These are phyloP conservation scores for Penicillium mononematosum DNA, from an alignment of 495 filamentous ascomycete genomes.

Conservation along the genomic window DNA sequence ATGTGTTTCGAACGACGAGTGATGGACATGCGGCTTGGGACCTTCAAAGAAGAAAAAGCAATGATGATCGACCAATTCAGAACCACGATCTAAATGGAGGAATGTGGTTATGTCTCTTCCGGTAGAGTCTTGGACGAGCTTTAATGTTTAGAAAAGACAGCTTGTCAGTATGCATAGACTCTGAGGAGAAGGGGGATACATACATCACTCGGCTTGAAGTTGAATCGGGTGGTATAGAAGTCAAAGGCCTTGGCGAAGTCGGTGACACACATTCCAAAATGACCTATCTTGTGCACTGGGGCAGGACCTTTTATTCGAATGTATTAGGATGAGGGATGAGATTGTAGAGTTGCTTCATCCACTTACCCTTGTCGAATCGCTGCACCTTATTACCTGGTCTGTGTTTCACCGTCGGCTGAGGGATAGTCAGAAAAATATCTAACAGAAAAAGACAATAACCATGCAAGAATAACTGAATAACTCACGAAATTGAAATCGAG, in stretches of 20 bases:
- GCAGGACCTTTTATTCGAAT: slow-evolving; percentile 49
- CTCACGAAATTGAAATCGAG: not conserved
- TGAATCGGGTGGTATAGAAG: slow-evolving; percentile 68
- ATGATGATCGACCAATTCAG: slow-evolving; percentile 65
- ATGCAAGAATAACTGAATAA: too few species aligned
- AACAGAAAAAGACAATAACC: too few species aligned
- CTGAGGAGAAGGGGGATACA: not conserved
- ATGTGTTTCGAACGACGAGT: slow-evolving; percentile 69
- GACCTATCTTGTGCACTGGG: slow-evolving; percentile 64
- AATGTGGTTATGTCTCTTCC: slow-evolving; percentile 50
- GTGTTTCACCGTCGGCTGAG: slow-evolving; percentile 18
- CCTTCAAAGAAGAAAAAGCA: slow-evolving; percentile 62
- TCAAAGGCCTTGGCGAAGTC: slow-evolving; percentile 55
- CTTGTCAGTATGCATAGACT: not conserved
- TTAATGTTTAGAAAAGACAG: not conserved
- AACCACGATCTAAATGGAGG: slow-evolving; percentile 60
- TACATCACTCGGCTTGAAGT: slow-evolving; percentile 51
- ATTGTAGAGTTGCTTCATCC: not conserved
- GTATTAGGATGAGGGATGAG: not conserved
- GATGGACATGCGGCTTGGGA: slow-evolving; percentile 65
- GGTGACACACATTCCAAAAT: slow-evolving; percentile 64
- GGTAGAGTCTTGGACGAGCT: slow-evolving; percentile 11
- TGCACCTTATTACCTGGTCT: slow-evolving; percentile 14
- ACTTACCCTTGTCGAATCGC: slow-evolving; percentile 41
- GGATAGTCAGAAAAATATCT: slow-evolving; percentile 1